These are phyloP conservation scores for Gaillardinia entomophila DNA, from an alignment of 805 yeast species.

Conservation along the genomic window DNA sequence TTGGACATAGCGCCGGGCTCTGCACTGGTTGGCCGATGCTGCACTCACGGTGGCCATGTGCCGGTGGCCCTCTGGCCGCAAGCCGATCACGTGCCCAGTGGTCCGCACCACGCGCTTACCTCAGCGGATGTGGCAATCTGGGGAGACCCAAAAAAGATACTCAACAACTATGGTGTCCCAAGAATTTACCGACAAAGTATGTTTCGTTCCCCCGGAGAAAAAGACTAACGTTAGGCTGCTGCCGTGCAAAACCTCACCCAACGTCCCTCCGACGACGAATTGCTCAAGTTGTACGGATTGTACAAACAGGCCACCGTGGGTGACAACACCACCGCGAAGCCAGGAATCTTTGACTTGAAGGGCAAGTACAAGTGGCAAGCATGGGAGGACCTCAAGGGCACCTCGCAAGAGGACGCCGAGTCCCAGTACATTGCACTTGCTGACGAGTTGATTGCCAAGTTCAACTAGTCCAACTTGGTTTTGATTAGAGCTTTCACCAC, in stretches of 20 bases:
- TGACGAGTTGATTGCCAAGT: slow-evolving; percentile 51
- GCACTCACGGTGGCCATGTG: too few relatives aligned
- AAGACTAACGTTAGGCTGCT: slow-evolving; percentile 51
- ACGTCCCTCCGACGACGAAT: slow-evolving; percentile 83
- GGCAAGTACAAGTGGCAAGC: slow-evolving; percentile 98
- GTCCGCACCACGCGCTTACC: too few relatives aligned
- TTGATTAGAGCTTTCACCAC: slow-evolving; percentile 3
- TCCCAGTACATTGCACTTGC: slow-evolving; percentile 65
- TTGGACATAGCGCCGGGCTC: too few relatives aligned
- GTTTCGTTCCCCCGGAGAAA: slow-evolving; percentile 3
- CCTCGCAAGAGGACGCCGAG: slow-evolving; percentile 87
- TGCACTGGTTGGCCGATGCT: too few relatives aligned
- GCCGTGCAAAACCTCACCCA: slow-evolving; percentile 69
- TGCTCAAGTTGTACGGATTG: slow-evolving; percentile 81
- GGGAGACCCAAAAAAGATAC: background rate
- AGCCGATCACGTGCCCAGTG: too few relatives aligned
- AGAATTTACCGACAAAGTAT: slow-evolving; percentile 23
- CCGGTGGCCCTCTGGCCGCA: too few relatives aligned
- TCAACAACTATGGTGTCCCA: slow-evolving; percentile 17
- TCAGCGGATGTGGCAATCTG: background rate
- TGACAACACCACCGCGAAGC: slow-evolving; percentile 82
- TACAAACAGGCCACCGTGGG: slow-evolving; percentile 98
- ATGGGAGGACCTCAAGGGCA: slow-evolving; percentile 86
- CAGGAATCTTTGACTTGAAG: slow-evolving; percentile 87
- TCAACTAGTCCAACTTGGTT: slow-evolving; percentile 11